These are phyloP conservation scores for Ceriops tagal DNA, from an alignment of 345 rosid genomes.

Conservation along the genomic window DNA sequence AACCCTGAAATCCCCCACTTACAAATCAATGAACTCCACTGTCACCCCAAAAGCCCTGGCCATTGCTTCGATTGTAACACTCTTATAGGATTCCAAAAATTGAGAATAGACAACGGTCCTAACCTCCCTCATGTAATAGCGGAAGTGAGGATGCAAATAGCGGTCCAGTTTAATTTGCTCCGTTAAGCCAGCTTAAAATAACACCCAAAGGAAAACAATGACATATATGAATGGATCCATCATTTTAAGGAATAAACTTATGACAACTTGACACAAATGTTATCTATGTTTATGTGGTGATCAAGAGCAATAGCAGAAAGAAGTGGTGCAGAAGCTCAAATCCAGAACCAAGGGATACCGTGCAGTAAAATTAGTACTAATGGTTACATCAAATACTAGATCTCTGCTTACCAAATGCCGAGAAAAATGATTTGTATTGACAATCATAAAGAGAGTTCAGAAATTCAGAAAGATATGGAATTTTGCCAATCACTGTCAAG, in stretches of 20 bases:
- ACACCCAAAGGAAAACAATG: slow-evolving; percentile 14
- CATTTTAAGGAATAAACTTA: not conserved
- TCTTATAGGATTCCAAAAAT: slow-evolving; percentile 93
- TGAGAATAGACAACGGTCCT: slow-evolving; percentile 92
- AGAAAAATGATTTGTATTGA: slow-evolving; percentile 86
- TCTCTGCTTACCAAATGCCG: slow-evolving; percentile 74
- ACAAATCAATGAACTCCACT: slow-evolving; percentile 88
- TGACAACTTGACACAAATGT: not conserved
- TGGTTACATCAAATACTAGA: slow-evolving; percentile 1
- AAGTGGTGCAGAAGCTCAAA: not conserved
- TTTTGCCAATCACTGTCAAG: slow-evolving; percentile 92
- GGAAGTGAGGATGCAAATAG: slow-evolving; percentile 88
- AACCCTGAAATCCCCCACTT: slow-evolving; percentile 34
- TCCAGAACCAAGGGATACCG: not conserved
- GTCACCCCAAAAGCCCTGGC: slow-evolving; percentile 97
- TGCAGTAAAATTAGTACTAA: not conserved
- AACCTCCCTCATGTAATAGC: slow-evolving; percentile 97
- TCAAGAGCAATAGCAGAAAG: not conserved
- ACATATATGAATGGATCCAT: not conserved
- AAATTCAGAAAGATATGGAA: slow-evolving; percentile 83
- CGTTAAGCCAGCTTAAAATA: slow-evolving; percentile 63
- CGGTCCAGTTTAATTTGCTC: slow-evolving; percentile 89
- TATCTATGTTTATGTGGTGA: not conserved
- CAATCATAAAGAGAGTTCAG: slow-evolving; percentile 90
- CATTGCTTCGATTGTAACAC: slow-evolving; percentile 97